phyloP scores from a whole-genome alignment of 768 basidiomycete genomes.

The Panellus pusillus region DNA sequence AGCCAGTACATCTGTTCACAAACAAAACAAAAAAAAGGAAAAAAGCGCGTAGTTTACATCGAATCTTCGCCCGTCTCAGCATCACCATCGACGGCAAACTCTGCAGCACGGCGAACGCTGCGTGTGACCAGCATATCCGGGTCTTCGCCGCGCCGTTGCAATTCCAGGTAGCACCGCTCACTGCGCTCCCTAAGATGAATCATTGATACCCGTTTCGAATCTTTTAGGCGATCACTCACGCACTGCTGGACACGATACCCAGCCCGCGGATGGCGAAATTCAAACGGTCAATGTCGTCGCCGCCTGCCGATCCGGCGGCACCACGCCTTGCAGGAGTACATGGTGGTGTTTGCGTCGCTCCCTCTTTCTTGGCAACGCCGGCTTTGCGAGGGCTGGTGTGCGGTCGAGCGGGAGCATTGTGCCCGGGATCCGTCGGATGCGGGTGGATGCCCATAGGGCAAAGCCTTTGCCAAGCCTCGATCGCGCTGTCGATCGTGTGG shows the following conservation, averaged over 20 bases:
- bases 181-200: background rate
- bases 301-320: too few relatives aligned
- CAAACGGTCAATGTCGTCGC: background rate
- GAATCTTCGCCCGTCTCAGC: background rate
- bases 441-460: background rate
- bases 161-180: background rate
- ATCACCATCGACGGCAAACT: background rate
- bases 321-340: too few relatives aligned
- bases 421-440: too few relatives aligned
- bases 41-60: background rate
- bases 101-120: background rate
- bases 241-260: constrained; percentile 1
- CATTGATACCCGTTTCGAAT: too few relatives aligned
- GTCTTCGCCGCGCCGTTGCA: background rate
- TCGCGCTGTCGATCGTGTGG: background rate
- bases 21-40: background rate
- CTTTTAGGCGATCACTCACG: too few relatives aligned
- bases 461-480: background rate
- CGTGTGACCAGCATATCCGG: constrained; percentile 1
- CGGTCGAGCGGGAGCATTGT: too few relatives aligned
- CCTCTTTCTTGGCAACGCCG: background rate
- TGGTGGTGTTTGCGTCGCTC: background rate
- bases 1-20: too few relatives aligned
- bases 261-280: constrained; percentile 6
- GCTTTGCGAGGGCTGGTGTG: background rate